Evolutionary conservation across 139 green algal species (phyloP), one percentile per base, ranked within the genome.

Genomic region (Trebouxia sp.): DNA sequence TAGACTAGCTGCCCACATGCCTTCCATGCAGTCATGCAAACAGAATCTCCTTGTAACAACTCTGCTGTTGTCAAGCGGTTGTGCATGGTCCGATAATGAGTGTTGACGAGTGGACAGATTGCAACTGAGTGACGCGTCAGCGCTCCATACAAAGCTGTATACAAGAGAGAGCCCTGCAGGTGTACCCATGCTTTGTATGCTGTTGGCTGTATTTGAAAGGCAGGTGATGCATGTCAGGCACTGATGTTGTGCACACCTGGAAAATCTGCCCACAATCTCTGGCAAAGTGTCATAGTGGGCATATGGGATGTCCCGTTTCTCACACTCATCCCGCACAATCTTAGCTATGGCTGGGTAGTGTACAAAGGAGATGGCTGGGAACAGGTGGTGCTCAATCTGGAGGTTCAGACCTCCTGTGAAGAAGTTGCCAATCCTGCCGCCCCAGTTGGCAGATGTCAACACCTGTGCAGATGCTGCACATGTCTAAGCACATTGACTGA

Each of bases 301-400:
- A 83, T 96, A 96, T 14, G 76, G 82, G 32, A 96, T 82, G 45
- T 88, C 89, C 26, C 88, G 85, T 88, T 92, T 90, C 38, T 82
- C 56, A 80, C 82, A 89, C 85, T 94, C 90, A 37, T 95, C 88
- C 39, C 35, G 62, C 38, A 97, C 93, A 55, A 97, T 95, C 5
- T 80, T 86, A 43, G 84, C 45, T 56, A 95, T 97, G 83, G 92
- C 90, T 22, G 92, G 92, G 85, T 95, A 95, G 85, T 95, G 92
- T 83, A 91, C 88, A 87, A 93, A 93, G 32, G 79, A 90, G 78
- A 95, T 90, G 70, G 89, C 88, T 10, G 92, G 92, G 84, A 95
- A 95, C 66, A 97, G 80, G 82, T 95, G 90, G 84, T 96, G 91
- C 89, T 93, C 91, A 72, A 94, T 90, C 87, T 94, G 89, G 14